Evolutionary conservation across 2,329 filamentous ascomycete species (phyloP).

Genomic region (Alternaria atra): DNA sequence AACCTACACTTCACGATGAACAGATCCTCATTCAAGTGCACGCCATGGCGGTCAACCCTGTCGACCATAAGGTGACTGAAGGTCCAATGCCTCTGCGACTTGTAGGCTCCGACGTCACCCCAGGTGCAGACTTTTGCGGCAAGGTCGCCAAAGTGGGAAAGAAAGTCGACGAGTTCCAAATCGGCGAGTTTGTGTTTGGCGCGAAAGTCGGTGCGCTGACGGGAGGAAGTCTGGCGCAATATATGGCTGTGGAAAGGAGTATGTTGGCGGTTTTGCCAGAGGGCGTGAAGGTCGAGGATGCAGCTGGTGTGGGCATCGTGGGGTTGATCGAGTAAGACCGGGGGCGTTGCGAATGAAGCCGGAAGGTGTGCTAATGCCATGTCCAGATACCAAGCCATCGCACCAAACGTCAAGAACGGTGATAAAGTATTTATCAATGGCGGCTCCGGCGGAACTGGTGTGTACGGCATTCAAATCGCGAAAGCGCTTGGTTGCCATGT

Average conservation of each 20-base stretch:
- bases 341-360: neutral
- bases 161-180: constrained; percentile 38
- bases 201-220: constrained; percentile 38
- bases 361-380: neutral
- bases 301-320: constrained; percentile 48
- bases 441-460: constrained; percentile 69
- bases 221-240: constrained; percentile 52
- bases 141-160: constrained; percentile 53
- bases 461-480: constrained; percentile 70
- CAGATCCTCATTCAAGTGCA: constrained; percentile 66
- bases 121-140: constrained; percentile 63
- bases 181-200: constrained; percentile 55
- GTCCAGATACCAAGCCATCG: constrained; percentile 44
- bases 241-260: constrained; percentile 37
- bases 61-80: constrained; percentile 71
- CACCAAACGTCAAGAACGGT: constrained; percentile 49
- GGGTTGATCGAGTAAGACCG: constrained; percentile 49
- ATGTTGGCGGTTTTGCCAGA: constrained; percentile 37
- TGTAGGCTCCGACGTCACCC: constrained; percentile 52
- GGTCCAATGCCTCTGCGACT: constrained; percentile 43
- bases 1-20: constrained; percentile 48
- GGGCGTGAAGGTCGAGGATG: constrained; percentile 43
- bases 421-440: constrained; percentile 71
- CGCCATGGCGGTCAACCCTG: constrained; percentile 66
- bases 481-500: constrained; percentile 69